Evolutionary conservation across 768 basidiomycete genomes (phyloP), one percentile per base, ranked within the genome.

Genomic region (Panaeolus papilionaceus): DNA sequence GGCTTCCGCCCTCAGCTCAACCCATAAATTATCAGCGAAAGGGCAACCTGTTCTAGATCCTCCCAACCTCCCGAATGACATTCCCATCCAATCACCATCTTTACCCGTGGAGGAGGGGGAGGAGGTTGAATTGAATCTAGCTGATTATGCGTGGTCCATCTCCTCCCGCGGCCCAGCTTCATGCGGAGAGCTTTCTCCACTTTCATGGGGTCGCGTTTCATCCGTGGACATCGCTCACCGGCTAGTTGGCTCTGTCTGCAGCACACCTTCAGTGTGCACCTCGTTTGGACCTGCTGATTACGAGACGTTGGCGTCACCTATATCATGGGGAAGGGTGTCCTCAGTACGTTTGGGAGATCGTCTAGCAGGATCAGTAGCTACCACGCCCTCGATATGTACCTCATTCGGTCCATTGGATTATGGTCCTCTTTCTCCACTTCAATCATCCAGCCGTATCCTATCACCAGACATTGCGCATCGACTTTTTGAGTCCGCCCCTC

Each of bases 131-230:
- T 77, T 91, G 64, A 84, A 89, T 69, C 76, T 90, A 37, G 87
- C 87, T 49, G 91, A 92, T 70, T 93, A 85, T 72, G 73, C 83
- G 9, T 93, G 91, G 89, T 91, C 91, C 9, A 81, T 87, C 28
- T 89, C 90, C 8, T 92, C 92, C 7, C 76, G 77, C 2, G 92
- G 92, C n/a, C 92, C 92, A 23, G 79, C 78, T 38, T 83, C 83
- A 62, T 76, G 77, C 63, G 81, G 82, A 51, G 75, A 79, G 12
- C 74, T 80, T 38, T 84, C 84, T 2, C 75, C 80, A 11, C 63
- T 76, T 7, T 79, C 81, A 10, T 81, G 77, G 68, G 77, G 77
- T 67, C 78, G 78, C 47, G 73, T 82, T 42, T 81, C 81, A 26
- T 92, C 90, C 11, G 77, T 91, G 14, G 87, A 89, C 73, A 71